Evolutionary conservation across 306 rosid genomes (phyloP), one percentile per base, ranked within the genome.

Genomic region (Rubus parviflorus): DNA sequence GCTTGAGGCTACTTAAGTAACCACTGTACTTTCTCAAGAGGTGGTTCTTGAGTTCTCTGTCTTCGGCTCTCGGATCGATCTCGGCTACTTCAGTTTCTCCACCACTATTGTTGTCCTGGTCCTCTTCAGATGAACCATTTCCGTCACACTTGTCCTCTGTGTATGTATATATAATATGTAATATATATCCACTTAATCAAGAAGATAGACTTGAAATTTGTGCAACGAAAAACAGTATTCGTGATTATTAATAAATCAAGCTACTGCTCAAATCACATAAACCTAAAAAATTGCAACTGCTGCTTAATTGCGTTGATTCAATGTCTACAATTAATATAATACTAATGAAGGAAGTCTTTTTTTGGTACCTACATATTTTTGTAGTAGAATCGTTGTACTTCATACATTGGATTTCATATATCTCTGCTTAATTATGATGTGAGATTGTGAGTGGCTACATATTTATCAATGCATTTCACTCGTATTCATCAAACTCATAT

Each of bases 41-140:
- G 80, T 92, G 97, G 72, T 87, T 95, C 82, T 95, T 95, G 9
- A 95, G 91, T 60, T 95, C 99, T 16, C 97, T 90, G 65, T 95
- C 99, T 82, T 92, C 99, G 13, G 96, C 94, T 13, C 97, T 76
- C 0, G 99, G 96, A 86, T 95, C 99, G 25, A 92, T 86, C 86
- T 88, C 99, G 0, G 93, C 87, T 35, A 89, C 62, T 79, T 95
- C 99, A 8, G 91, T 85, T 83, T 92, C 97, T 58, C 96, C 99
- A 0, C 90, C 96, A 54, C 97, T 92, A 12, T 87, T 91, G 25
- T 95, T 95, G n/a, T 94, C 96, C 62, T 89, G 90, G 40, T 95
- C 99, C 68, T 95, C 99, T 72, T 92, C 97, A 10, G 97, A 95
- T 42, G 99, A 92, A 38, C 90, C 97, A 25, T 67, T 83, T 0